Evolutionary conservation across 2,329 filamentous ascomycete genomes (phyloP), one percentile per base, ranked within the genome.

Genomic region (Juglanconis oblonga): DNA sequence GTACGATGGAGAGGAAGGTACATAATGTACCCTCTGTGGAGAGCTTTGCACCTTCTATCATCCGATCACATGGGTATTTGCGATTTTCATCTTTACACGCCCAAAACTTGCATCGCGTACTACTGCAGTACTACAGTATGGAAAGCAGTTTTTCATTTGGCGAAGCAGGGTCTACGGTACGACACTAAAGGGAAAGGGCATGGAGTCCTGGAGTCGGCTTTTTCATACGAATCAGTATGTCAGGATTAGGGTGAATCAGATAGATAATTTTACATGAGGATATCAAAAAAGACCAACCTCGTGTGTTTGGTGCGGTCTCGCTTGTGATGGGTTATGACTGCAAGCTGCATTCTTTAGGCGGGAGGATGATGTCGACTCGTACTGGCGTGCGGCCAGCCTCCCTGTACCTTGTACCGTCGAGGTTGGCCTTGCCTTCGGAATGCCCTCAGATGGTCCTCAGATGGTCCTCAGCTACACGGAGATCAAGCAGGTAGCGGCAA

Each of bases 181-280:
- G 57, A 54, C 38, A 62, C 57, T 45, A 44, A 57, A 50, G 38
- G 57, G 58, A 44, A 60, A 52, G 58, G 61, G 61, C 61, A 57
- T 51, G 61, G 61, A 52, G 61, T 62, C 57, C 53, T 44, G 62
- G 59, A 56, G 51, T 59, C 47, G 54, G 40, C 40, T 58, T 58
- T 62, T 61, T 45, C 55, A 56, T 56, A 51, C 54, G 32, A 4
- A 24, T 45, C 40, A 45, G 49, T 56, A 60, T 64, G 59, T 64
- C 59, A 57, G 59, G 50, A 50, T 45, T 54, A 64, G 62, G 59
- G n/a, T 42, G 49, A 49, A 59, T 51, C 47, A 62, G 55, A 55
- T 62, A 63, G 55, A 62, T 62, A 60, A 60, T 60, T 56, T 49
- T 40, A 45, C 42, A n/a, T 45, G 4, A 45, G 3, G 8, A 45